Percentiles rank a stretch among this genome's conserved stretches.
Conservation (phyloP, 768 basidiomycete species). For the Glaciozyma antarctica region DNA sequence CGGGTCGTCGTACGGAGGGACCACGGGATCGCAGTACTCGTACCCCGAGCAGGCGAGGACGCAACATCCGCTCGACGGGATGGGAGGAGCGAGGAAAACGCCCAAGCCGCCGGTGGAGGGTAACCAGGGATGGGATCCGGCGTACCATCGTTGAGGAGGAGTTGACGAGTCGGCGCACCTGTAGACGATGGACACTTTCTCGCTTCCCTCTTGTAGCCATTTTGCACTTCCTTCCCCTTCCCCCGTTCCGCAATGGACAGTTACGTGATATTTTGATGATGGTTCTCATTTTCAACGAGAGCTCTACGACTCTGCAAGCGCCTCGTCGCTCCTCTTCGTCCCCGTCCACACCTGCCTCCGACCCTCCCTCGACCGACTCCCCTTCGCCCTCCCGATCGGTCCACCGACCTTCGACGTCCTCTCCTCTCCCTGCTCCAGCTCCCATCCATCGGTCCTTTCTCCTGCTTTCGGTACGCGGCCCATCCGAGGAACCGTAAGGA, state of each 20-base stretch:
- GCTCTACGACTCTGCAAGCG: not conserved
- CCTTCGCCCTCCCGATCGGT: slow-evolving; percentile 21
- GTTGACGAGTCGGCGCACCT: not conserved
- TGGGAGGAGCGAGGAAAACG: too few relatives aligned
- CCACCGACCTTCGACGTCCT: not conserved
- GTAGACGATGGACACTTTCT: not conserved
- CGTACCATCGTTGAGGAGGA: not conserved
- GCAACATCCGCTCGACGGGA: too few relatives aligned
- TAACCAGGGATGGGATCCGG: not conserved
- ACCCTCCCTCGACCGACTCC: not conserved
- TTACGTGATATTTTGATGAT: too few relatives aligned
- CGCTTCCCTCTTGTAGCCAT: not conserved
- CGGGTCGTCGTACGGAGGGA: too few relatives aligned
- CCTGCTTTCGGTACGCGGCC: slow-evolving; percentile 15
- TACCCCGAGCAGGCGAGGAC: too few relatives aligned
- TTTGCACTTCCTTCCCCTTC: not conserved
- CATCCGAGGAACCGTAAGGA: slow-evolving; percentile 19
- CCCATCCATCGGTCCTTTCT: slow-evolving; percentile 16
- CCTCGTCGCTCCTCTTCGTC: not conserved
- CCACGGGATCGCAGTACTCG: too few relatives aligned
- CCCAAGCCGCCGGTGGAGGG: not conserved
- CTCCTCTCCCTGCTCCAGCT: not conserved
- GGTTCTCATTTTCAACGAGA: too few relatives aligned
- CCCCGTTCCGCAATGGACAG: not conserved
- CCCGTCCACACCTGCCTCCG: not conserved